Conservation (phyloP, 1,284 basidiomycete species). For the Tilletia indica region DNA sequence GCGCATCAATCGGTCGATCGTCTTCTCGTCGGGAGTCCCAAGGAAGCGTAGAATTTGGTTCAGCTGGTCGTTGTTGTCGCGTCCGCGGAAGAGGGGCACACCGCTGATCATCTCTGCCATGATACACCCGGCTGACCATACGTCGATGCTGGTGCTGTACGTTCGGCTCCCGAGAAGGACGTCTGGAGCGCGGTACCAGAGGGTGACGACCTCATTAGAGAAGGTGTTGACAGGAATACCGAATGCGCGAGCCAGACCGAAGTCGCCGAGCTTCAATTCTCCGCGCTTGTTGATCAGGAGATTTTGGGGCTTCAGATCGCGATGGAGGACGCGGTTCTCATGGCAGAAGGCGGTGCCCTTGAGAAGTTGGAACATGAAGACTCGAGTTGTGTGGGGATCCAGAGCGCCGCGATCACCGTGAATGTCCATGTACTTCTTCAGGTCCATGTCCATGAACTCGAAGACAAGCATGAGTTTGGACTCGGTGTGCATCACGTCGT, state of each 20-base stretch:
- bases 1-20: conserved; percentile 81
- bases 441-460: conserved; percentile 96
- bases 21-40: conserved; percentile 88
- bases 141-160: conserved; percentile 97
- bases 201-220: conserved; percentile 67
- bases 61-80: conserved; percentile 96
- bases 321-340: conserved; percentile 94
- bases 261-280: conserved; percentile 84
- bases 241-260: conserved; percentile 82
- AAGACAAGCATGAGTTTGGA: conserved; percentile 98
- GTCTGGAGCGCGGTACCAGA: conserved; percentile 99
- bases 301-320: conserved; percentile 97
- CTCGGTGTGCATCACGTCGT: conserved; percentile 94
- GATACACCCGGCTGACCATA: conserved; percentile 99
- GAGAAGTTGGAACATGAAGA: conserved; percentile 94
- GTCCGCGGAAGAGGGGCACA: conserved; percentile 90
- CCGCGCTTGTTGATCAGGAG: conserved; percentile 96
- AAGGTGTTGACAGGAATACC: conserved; percentile 56
- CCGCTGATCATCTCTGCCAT: conserved; percentile 90
- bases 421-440: conserved; percentile 99
- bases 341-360: conserved; percentile 99
- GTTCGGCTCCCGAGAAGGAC: conserved; percentile 94
- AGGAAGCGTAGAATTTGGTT: conserved; percentile 96
- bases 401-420: conserved; percentile 93
- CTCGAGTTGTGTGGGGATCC: conserved; percentile 86